Conservation (phyloP, 306 rosid species). For the Notholithocarpus densiflorus region DNA sequence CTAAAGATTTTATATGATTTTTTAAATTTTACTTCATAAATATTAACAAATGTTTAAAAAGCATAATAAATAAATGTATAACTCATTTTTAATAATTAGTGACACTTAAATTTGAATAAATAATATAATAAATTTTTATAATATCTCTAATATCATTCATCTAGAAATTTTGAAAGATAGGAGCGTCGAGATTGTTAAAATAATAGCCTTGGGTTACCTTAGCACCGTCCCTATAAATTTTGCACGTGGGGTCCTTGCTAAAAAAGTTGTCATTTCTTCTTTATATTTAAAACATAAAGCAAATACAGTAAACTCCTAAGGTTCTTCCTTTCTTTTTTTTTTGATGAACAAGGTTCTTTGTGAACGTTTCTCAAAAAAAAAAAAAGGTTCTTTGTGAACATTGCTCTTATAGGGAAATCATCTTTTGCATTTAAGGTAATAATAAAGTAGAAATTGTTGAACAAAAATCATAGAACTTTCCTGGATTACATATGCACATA, state of each 20-base stretch:
- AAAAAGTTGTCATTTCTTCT: constrained; percentile 6
- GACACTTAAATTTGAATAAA: too few relatives aligned
- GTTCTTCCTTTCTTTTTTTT: too few relatives aligned
- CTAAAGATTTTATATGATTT: too few relatives aligned
- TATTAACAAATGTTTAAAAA: too few relatives aligned
- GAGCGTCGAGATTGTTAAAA: rapidly evolving
- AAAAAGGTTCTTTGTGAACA: constrained; percentile 1
- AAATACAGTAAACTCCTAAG: background rate
- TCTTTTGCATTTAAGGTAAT: constrained; percentile 41
- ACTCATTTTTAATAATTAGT: too few relatives aligned
- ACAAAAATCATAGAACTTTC: constrained; percentile 18
- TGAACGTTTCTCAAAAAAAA: background rate
- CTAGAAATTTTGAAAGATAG: rapidly evolving
- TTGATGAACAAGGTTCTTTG: background rate
- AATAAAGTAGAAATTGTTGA: constrained; percentile 12
- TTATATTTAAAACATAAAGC: background rate
- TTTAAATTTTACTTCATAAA: too few relatives aligned
- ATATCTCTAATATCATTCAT: too few relatives aligned
- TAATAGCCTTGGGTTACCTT: too few relatives aligned
- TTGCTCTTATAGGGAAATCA: background rate
- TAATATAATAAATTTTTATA: too few relatives aligned
- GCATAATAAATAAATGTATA: too few relatives aligned
- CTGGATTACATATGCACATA: background rate
- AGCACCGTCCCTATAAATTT: background rate
- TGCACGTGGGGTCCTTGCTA: background rate